Evolutionary conservation across 805 yeast genomes (phyloP).

Genomic region (Lipomyces spencermartinsiae): DNA sequence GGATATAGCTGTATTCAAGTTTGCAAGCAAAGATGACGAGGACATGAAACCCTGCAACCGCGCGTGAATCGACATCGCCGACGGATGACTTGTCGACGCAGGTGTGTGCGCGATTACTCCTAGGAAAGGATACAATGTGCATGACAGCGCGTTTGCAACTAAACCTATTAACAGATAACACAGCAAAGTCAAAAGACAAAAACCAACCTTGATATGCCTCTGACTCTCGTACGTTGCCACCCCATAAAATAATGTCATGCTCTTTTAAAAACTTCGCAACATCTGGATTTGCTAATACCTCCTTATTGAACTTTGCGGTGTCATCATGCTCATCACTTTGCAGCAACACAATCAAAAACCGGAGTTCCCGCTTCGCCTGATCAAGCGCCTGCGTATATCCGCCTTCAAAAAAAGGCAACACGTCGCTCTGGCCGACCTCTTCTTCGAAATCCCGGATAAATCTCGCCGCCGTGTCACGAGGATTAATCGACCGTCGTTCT

Average conservation of each 20-base stretch:
- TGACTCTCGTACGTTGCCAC: constrained; percentile 79
- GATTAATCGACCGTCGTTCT: constrained; percentile 49
- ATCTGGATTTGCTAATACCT: constrained; percentile 58
- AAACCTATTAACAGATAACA: neutral
- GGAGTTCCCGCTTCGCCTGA: constrained; percentile 69
- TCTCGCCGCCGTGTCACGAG: constrained; percentile 59
- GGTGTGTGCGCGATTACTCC: constrained; percentile 60
- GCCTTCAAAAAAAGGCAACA: constrained; percentile 61
- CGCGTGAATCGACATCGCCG: constrained; percentile 59
- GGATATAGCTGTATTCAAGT: constrained; percentile 55
- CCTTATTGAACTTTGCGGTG: constrained; percentile 57
- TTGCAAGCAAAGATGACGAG: constrained; percentile 52
- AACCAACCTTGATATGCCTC: constrained; percentile 69
- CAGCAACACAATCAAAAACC: constrained; percentile 74
- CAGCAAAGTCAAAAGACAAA: neutral
- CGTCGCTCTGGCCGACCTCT: constrained; percentile 42
- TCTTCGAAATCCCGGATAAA: constrained; percentile 62
- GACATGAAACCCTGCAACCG: constrained; percentile 65
- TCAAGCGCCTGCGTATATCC: constrained; percentile 82
- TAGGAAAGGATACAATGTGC: constrained; percentile 79
- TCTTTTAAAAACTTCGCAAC: constrained; percentile 57
- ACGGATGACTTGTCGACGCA: constrained; percentile 33
- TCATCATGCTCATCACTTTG: constrained; percentile 76
- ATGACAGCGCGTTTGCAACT: constrained; percentile 74
- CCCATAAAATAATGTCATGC: constrained; percentile 76